Evolutionary conservation across 352 stramenopile species (phyloP), one percentile per base, ranked within the genome.

Genomic region (Pythium periplocum): DNA sequence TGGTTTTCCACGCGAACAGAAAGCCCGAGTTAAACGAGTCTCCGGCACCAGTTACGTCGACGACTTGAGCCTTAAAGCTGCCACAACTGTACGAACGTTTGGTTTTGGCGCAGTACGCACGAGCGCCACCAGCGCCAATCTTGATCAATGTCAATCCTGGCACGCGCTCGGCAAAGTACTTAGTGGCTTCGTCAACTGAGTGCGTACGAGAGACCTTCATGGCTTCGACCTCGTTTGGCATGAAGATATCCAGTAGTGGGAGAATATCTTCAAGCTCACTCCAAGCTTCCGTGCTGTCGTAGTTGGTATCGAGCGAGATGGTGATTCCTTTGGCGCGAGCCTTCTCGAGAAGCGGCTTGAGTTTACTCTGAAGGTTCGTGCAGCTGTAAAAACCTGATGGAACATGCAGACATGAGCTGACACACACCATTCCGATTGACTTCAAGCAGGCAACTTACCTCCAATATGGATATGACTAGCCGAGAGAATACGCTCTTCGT

Each of bases 21-120:
- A 94, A 94, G 0, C 80, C 82, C 9, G 84, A 76, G 61, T 95
- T 90, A 61, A 95, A 95, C n/a, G 82, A 86, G 50, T 95, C 84
- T 4, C 84, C 84, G 5, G 84, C 84, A 11, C 84, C 84, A 32
- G 84, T 93, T 38, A 84, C 81, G 50, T 95, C 84, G 38, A 92
- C 73, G n/a, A 93, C 73, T 6, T 62, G 7, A 1, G 71, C 71
- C 36, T 69, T 57, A 56, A 82, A 90, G 45, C 69, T 83, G n/a
- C 52, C 42, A 48, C 87, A 75, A 10, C 63, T 53, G 62, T 65
- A 90, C 17, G 58, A 45, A 4, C 57, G 46, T 17, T 75, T 64
- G 3, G 64, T 86, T 46, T 73, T 71, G 47, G 59, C 66, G 46
- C 66, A 78, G 34, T 68, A 63, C 11, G 79, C 83, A 1, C 70